Conservation (phyloP, 1,284 basidiomycete species). For the Cryptococcus jaspeensis region DNA sequence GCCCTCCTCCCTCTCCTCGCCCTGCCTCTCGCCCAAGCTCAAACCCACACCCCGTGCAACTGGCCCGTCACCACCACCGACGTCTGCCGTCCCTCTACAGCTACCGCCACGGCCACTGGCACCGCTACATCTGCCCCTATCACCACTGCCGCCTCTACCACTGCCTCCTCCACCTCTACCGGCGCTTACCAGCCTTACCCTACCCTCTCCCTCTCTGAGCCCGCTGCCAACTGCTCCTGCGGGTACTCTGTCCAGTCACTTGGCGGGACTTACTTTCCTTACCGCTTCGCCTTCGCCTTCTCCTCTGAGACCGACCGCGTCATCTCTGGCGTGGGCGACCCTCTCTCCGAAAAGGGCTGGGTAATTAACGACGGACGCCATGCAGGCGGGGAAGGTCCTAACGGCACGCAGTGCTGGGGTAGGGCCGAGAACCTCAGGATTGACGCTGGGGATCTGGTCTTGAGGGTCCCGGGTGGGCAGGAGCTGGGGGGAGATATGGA, state of each 20-base stretch:
- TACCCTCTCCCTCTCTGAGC: no score
- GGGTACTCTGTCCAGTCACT: no score
- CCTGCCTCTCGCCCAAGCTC: background rate
- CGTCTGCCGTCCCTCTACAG: background rate
- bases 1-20: no score
- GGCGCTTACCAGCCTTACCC: no score
- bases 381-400: background rate
- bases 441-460: background rate
- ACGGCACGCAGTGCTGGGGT: background rate
- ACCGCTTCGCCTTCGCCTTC: slow-evolving; percentile 4
- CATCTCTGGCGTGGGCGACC: background rate
- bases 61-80: background rate
- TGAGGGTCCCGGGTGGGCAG: slow-evolving; percentile 12
- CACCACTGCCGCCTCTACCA: background rate
- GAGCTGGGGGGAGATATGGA: slow-evolving; percentile 1
- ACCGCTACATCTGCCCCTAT: background rate
- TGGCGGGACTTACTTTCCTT: no score
- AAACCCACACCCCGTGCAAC: background rate
- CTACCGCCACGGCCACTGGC: no score
- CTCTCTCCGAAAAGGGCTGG: slow-evolving; percentile 1
- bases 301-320: background rate
- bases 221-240: no score
- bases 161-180: slow-evolving; percentile 3
- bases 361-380: slow-evolving; percentile 2
- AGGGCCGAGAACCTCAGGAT: background rate